Evolutionary conservation across 2,329 filamentous ascomycete species (phyloP).

Genomic region (Fusarium xylarioides): DNA sequence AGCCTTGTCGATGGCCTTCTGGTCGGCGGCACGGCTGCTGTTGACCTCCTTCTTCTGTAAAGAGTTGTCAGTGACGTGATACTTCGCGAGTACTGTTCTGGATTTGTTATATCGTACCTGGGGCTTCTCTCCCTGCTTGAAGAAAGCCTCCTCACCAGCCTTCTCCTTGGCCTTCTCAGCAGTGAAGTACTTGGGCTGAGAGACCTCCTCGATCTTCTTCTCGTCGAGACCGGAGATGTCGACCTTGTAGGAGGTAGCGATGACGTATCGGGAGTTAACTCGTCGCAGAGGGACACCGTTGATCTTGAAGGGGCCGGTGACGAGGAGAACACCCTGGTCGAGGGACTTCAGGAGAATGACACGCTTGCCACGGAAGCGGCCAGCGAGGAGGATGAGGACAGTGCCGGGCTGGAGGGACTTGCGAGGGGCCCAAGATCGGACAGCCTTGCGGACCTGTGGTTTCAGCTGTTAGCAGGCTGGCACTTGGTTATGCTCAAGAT

Average conservation of each 20-base stretch:
- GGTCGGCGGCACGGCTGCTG: slow-evolving; percentile 92
- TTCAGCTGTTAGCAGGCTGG: slow-evolving; percentile 44
- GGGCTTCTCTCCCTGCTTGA: slow-evolving; percentile 98
- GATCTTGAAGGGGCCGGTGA: slow-evolving; percentile 99
- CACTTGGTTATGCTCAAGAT: slow-evolving; percentile 6
- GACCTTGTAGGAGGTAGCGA: slow-evolving; percentile 87
- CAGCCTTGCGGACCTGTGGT: slow-evolving; percentile 88
- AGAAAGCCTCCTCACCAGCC: slow-evolving; percentile 97
- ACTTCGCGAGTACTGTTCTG: neutral
- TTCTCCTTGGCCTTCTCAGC: slow-evolving; percentile 95
- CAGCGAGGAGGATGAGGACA: slow-evolving; percentile 98
- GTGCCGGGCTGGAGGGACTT: slow-evolving; percentile 91
- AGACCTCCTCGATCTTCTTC: slow-evolving; percentile 85
- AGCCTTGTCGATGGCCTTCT: slow-evolving; percentile 98
- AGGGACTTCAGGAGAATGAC: slow-evolving; percentile 99
- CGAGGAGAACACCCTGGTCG: slow-evolving; percentile 96
- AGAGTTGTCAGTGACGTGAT: slow-evolving; percentile 35
- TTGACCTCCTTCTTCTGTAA: slow-evolving; percentile 94
- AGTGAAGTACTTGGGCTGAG: slow-evolving; percentile 90
- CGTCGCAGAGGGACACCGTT: slow-evolving; percentile 98
- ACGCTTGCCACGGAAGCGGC: slow-evolving; percentile 99
- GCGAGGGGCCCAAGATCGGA: slow-evolving; percentile 88
- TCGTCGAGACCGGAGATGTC: slow-evolving; percentile 86
- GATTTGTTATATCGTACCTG: slow-evolving; percentile 70
- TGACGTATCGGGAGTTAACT: slow-evolving; percentile 93